A percentile compares a stretch with the other conserved stretches of the same genome.
These are phyloP conservation scores for Scalesia atractyloides DNA, from an alignment of 129 eudicot genomes.

Conservation along the genomic window DNA sequence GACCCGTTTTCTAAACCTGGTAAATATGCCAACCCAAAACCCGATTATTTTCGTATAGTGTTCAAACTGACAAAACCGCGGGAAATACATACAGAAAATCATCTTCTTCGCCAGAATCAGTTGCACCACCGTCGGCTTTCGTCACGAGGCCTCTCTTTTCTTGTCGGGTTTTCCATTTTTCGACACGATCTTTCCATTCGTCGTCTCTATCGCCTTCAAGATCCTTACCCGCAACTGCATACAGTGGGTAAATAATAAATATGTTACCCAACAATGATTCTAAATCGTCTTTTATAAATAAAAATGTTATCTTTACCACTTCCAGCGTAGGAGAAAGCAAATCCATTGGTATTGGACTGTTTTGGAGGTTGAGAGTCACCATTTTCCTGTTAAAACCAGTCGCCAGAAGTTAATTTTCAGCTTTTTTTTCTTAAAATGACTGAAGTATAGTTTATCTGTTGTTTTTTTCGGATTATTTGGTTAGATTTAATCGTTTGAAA, in stretches of 20 bases:
- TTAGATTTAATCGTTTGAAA: too few species aligned
- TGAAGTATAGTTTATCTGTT: too few species aligned
- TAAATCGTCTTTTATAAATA: background rate
- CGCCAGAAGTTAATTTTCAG: background rate
- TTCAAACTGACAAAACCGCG: background rate
- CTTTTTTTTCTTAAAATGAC: background rate
- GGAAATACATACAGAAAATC: conserved; percentile 62
- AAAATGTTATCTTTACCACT: conserved; percentile 54
- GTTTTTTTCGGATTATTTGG: background rate
- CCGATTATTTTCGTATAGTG: too few species aligned
- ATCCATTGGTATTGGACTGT: conserved; percentile 59
- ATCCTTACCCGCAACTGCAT: conserved; percentile 74
- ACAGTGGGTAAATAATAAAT: conserved; percentile 9
- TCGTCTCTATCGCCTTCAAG: conserved; percentile 75
- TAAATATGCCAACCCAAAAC: too few species aligned
- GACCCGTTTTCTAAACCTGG: too few species aligned
- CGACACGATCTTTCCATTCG: conserved; percentile 97
- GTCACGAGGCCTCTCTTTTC: conserved; percentile 77
- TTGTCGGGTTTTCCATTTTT: conserved; percentile 95
- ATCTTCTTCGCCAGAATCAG: conserved; percentile 73
- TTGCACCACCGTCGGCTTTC: conserved; percentile 56
- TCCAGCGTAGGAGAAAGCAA: conserved; percentile 76
- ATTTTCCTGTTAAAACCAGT: conserved; percentile 47
- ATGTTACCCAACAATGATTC: background rate
- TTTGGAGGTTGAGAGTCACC: conserved; percentile 59